Evolutionary conservation across 345 rosid species (phyloP), one percentile per base, ranked within the genome.

Genomic region (Salix exigua): DNA sequence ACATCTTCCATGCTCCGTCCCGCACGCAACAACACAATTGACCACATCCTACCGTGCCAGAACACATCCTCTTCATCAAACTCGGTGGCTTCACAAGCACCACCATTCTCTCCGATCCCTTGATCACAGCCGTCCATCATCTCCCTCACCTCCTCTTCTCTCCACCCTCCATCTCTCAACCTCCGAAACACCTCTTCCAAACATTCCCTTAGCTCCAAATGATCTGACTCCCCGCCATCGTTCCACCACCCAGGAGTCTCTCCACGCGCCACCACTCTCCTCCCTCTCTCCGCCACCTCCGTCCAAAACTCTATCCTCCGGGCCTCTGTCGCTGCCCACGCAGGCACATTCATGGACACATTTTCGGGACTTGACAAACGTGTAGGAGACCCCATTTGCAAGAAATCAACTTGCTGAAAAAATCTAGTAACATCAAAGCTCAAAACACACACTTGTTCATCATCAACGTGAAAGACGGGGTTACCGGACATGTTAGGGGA

Each of bases 121-220:
- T 33, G 63, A 76, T 79, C 88, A 48, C 44, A 1, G 81, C 82
- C 82, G 83, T 82, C 87, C 82, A 85, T 81, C 94, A 92, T 90
- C 66, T 94, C 93, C 23, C 86, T 83, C 18, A 94, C 92, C 68
- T 94, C 98, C 18, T 89, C 92, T 68, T 91, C 93, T 28, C 71
- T 78, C 98, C 98, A 94, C 61, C 98, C 98, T 38, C 90, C 98
- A 21, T 83, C 89, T 61, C 85, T 88, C 85, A 94, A 80, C 83
- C 78, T 86, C 91, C 96, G 83, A 74, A 81, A 87, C 75, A 78
- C 88, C 13, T 91, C 96, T 33, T 92, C 94, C 89, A 94, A 65
- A 79, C 91, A 87, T 21, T 51, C 70, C 58, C 78, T 85, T 17
- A 94, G 70, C 25, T 71, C 73, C 51, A 50, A 31, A 53, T 5